Evolutionary conservation across 306 rosid genomes (phyloP), one percentile per base, ranked within the genome.

Genomic region (Cicer cuneatum): DNA sequence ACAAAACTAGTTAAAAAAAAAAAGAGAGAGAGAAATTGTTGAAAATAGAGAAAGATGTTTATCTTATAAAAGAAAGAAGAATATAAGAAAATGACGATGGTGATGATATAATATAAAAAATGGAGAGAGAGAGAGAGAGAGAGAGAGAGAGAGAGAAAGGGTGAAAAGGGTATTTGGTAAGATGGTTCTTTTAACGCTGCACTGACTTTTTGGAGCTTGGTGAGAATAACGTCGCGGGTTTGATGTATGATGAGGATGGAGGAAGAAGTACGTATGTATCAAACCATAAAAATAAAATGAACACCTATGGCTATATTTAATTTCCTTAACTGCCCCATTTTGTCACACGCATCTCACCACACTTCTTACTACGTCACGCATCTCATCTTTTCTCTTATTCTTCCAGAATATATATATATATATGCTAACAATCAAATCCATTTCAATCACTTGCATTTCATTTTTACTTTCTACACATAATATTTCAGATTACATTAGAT

Each of bases 121-220:
- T 29, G 16, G 66, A 57, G 37, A 68, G 41, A 76, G 21, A 24
- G 12, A 18, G 40, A 33, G 51, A 33, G 14, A 9, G 57, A 53
- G 47, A 48, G 46, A 76, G 21, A 24, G 12, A 18, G 40, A 33
- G 51, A 33, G 14, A 9, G 57, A 53, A 53, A 48, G 46, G 59
- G 71, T 2, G 45, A 85, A 85, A 86, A 19, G 78, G 89, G 76
- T 79, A 78, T 29, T 71, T 86, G 83, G 81, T 80, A 76, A 85
- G 88, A 90, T 80, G 90, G 85, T 90, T 89, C 83, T 89, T 78
- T 85, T 85, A 74, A 72, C 71, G 84, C 81, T 59, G 87, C 81
- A 85, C 88, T 76, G 90, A 79, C 91, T 82, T 86, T 89, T 82
- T 89, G 86, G 90, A 87, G 85, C 92, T 81, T 75, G 63, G 67